Conservation (phyloP, 164 flowering plant species). For the Amborella trichopoda region DNA sequence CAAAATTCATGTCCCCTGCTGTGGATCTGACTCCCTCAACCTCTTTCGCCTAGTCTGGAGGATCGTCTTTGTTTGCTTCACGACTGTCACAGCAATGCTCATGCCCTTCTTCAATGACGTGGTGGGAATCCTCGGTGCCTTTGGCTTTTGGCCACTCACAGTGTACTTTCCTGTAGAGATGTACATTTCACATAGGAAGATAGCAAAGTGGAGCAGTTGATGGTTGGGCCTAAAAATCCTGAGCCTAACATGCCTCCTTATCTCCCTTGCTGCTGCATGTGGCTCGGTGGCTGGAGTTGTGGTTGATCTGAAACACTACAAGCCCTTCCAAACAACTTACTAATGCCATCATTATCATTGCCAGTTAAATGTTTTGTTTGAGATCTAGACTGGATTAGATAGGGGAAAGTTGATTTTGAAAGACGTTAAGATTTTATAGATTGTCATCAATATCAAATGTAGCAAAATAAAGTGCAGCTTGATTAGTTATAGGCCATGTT, state of each 20-base stretch:
- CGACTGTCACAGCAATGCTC: constrained; percentile 53
- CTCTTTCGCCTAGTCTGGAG: constrained; percentile 48
- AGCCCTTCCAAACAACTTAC: constrained; percentile 38
- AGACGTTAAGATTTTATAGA: too few relatives aligned
- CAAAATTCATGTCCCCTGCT: constrained; percentile 25
- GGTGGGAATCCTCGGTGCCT: constrained; percentile 54
- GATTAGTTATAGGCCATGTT: too few relatives aligned
- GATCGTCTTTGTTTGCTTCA: constrained; percentile 29
- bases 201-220: constrained; percentile 18
- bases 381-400: too few relatives aligned
- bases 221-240: constrained; percentile 47
- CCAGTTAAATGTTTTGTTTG: too few relatives aligned
- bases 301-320: constrained; percentile 43
- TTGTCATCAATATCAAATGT: too few relatives aligned
- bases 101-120: constrained; percentile 70
- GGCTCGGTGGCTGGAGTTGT: constrained; percentile 52
- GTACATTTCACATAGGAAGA: constrained; percentile 39
- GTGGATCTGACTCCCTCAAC: constrained; percentile 28
- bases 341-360: constrained; percentile 10
- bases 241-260: constrained; percentile 28
- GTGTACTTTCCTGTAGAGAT: constrained; percentile 50
- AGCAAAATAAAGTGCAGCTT: too few relatives aligned
- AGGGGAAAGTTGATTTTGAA: too few relatives aligned
- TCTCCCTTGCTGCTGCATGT: constrained; percentile 39
- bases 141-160: constrained; percentile 61